These are phyloP conservation scores for Gossypium lobatum DNA, from an alignment of 441 rosid genomes.

Conservation along the genomic window DNA sequence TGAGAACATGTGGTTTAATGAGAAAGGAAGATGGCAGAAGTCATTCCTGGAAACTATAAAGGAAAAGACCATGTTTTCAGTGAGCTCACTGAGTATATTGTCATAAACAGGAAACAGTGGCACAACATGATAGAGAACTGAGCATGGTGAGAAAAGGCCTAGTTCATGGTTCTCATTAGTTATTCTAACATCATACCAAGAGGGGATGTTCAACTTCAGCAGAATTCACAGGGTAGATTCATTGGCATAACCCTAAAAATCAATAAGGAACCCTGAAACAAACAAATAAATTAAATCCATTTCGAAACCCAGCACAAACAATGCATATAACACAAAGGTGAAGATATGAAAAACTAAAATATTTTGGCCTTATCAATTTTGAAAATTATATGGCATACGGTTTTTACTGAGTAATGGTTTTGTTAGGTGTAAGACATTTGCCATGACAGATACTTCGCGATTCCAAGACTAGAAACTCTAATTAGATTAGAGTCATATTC, in stretches of 20 bases:
- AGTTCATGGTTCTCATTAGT: neutral
- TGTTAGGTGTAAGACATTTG: neutral
- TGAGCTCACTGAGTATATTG: neutral
- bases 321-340: neutral
- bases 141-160: neutral
- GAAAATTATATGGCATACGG: no score
- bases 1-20: neutral
- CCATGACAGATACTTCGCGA: neutral
- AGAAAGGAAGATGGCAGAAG: neutral
- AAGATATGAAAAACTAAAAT: neutral
- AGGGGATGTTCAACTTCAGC: neutral
- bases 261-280: neutral
- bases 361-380: neutral
- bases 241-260: neutral
- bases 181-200: conserved; percentile 1
- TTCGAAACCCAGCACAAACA: neutral
- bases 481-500: neutral
- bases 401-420: neutral
- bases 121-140: neutral
- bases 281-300: neutral
- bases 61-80: neutral
- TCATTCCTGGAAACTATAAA: neutral
- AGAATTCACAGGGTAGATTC: neutral
- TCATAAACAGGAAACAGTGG: neutral
- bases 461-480: neutral